Base-by-base conservation (phyloP, 75 land plant genomes). In the Pinus albicaulis region DNA sequence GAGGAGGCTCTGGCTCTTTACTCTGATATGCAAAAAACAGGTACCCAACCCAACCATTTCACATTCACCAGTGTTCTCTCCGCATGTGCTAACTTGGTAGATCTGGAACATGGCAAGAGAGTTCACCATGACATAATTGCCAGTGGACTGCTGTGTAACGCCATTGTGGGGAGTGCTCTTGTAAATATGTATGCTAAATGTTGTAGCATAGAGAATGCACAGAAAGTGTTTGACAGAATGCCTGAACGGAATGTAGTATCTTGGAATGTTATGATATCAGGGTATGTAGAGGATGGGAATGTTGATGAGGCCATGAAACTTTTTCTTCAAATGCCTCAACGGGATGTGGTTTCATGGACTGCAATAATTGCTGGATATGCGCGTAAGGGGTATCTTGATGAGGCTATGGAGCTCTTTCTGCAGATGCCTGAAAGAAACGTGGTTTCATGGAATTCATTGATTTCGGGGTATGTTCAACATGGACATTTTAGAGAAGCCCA, bases 151-250 rank as follows among this genome's bases (percentile, higher is more conserved):
- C 34, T 23, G 4, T 57, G 24, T 3, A 76, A 79, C 36, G 22
- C 31, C 13, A 41, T 74, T 6, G 28, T 74, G 22, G 41, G 20
- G 23, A 64, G 31, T 38, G 72, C 71, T 44, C 52, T 82, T 26
- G 71, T 89, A 44, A 84, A 84, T 38, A 80, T 89, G 86, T 89
- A 89, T 80, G 92, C 92, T 0, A 89, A 87, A 74, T 89, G 89
- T 80, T 89, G 89, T 52, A 78, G 78, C 55, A 81, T 89, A 31
- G 55, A 61, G 7, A 16, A 58, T 14, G 78, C 83, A n/a, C 53
- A 22, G 0, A 52, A 58, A 56, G 66, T 81, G 26, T 81, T 80
- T 57, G 64, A 76, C 34, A 28, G 61, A 44, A 80, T 80, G 73
- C 71, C 75, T 59, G 73, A 73, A 25, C 24, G 38, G 22, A 23